These are phyloP conservation scores for Fomitopsis palustris DNA, from an alignment of 1,284 basidiomycete genomes.

Conservation along the genomic window DNA sequence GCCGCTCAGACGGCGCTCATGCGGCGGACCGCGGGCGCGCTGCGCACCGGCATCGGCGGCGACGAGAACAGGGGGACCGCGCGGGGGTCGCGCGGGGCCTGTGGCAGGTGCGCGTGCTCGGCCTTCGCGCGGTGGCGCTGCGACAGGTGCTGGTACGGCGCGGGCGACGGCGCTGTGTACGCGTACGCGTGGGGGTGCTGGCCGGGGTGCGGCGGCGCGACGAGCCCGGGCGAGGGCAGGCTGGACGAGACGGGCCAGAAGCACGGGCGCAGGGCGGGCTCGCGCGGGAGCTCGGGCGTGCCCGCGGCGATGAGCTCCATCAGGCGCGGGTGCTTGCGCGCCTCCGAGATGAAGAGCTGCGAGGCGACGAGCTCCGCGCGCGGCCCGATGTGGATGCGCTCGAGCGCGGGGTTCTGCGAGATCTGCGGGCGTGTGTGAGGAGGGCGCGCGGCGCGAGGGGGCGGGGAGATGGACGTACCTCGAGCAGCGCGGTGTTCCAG, in stretches of 20 bases:
- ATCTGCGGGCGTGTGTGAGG: constrained; percentile 14
- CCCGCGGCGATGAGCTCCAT: constrained; percentile 27
- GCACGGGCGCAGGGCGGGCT: constrained; percentile 8
- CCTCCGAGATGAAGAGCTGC: constrained; percentile 27
- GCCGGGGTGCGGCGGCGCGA: not conserved
- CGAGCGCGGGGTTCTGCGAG: constrained; percentile 23
- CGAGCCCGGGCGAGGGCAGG: not conserved
- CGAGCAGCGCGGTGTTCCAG: constrained; percentile 28
- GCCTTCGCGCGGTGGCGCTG: not conserved
- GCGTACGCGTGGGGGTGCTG: not conserved
- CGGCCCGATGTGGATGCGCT: constrained; percentile 23
- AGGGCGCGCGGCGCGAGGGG: not conserved
- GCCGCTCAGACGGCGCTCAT: constrained; percentile 7
- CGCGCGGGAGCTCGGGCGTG: constrained; percentile 15
- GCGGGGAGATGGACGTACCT: constrained; percentile 17
- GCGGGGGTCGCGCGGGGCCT: not conserved
- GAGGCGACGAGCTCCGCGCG: constrained; percentile 21
- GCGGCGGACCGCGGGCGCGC: constrained; percentile 1
- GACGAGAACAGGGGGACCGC: not conserved
- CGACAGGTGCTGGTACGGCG: not conserved
- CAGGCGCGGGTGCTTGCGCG: constrained; percentile 25
- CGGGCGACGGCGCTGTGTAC: not conserved
- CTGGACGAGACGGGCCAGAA: constrained; percentile 1
- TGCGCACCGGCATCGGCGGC: not conserved
- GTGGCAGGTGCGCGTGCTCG: not conserved